Evolutionary conservation across 2,329 filamentous ascomycete genomes (phyloP).

Genomic region (Venturiaceae sp.): DNA sequence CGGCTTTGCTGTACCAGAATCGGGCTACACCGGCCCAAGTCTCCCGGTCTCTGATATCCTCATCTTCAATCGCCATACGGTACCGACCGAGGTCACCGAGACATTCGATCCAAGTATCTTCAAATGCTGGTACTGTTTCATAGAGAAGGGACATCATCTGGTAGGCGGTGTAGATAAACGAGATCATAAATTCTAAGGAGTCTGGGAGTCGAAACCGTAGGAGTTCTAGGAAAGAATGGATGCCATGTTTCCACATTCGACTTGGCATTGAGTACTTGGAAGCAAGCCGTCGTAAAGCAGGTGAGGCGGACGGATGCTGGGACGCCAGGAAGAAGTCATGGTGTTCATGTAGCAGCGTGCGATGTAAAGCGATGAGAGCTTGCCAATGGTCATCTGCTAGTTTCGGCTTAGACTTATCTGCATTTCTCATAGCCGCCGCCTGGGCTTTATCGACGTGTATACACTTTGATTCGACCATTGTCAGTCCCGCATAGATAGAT

Average conservation of each 20-base stretch:
- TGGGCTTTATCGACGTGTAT: constrained; percentile 69
- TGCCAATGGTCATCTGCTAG: constrained; percentile 68
- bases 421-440: constrained; percentile 41
- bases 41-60: constrained; percentile 64
- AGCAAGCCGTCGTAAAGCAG: constrained; percentile 57
- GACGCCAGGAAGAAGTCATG: constrained; percentile 55
- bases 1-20: constrained; percentile 78
- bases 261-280: constrained; percentile 86
- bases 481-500: constrained; percentile 70
- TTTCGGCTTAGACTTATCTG: constrained; percentile 28
- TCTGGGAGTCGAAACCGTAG: constrained; percentile 56
- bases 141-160: constrained; percentile 81
- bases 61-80: constrained; percentile 84
- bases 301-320: constrained; percentile 71
- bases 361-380: constrained; percentile 69
- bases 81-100: constrained; percentile 79
- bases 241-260: constrained; percentile 88
- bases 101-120: constrained; percentile 90
- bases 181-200: constrained; percentile 80
- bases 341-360: constrained; percentile 71
- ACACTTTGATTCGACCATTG: constrained; percentile 81
- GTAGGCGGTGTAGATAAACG: constrained; percentile 83
- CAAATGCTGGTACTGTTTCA: constrained; percentile 74
- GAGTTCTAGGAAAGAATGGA: constrained; percentile 75
- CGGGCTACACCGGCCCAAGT: constrained; percentile 72